Evolutionary conservation across 2,329 filamentous ascomycete genomes (phyloP).

Genomic region (Aspergillus glaucus): DNA sequence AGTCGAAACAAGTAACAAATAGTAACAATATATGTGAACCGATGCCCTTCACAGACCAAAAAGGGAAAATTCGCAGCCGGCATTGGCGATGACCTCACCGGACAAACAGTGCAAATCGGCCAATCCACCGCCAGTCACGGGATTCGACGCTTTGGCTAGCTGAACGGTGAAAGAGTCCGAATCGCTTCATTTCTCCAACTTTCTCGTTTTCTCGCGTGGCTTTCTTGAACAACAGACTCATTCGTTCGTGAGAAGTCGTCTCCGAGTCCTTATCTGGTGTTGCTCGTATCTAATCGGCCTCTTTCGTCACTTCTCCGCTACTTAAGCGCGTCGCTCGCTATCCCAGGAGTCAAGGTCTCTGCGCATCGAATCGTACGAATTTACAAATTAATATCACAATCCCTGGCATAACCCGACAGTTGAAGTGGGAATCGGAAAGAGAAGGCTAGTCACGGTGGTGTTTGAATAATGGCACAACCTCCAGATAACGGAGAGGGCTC

Average conservation of each 20-base stretch:
- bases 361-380: too few species aligned
- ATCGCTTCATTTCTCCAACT: too few species aligned
- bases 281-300: not conserved
- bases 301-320: not conserved
- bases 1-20: not conserved
- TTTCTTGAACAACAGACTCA: too few species aligned
- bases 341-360: too few species aligned
- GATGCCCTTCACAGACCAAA: too few species aligned
- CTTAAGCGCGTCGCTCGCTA: too few species aligned
- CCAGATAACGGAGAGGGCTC: slow-evolving; percentile 34
- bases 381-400: too few species aligned
- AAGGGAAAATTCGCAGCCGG: not conserved
- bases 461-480: slow-evolving; percentile 10
- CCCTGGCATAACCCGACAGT: not conserved
- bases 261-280: too few species aligned
- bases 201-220: too few species aligned
- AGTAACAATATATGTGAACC: not conserved
- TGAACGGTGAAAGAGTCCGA: too few species aligned
- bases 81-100: slow-evolving; percentile 16
- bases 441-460: not conserved
- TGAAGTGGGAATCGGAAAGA: not conserved
- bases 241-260: too few species aligned
- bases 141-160: not conserved
- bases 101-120: slow-evolving; percentile 29
- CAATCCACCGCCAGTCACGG: slow-evolving; percentile 9